Evolutionary conservation across 2,329 filamentous ascomycete species (phyloP), one percentile per base, ranked within the genome.

Genomic region (Monosporascus sp.): DNA sequence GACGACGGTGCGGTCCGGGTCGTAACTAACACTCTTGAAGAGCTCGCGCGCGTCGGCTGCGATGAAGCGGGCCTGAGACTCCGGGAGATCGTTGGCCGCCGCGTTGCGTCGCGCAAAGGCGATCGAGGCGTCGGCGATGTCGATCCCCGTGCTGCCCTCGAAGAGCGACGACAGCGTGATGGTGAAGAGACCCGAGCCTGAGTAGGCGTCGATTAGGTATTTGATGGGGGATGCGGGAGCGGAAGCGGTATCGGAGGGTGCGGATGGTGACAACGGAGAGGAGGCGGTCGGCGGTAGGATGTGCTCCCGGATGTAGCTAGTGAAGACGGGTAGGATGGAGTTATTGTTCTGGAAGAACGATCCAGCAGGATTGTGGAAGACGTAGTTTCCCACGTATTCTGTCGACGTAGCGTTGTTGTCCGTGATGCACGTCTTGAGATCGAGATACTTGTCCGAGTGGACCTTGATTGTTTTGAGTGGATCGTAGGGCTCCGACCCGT

Each of bases 291-390:
- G 72, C 0, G 84, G 85, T 2, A 92, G 77, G 64, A 93, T 88
- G 70, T 88, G 82, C 38, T 88, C 79, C 57, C 90, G 88, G 68
- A 97, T 89, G 75, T 95, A 96, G 60, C 84, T 80, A 15, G 91
- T 96, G 72, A 97, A 96, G 17, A 77, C 74, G 31, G 89, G 84
- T 24, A 99, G 85, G 72, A 99, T 97, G 52, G 91, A 95, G 77
- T 97, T 97, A 81, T 99, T 99, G 79, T 99, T 99, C 68, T 99
- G 94, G 82, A 99, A 99, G 76, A 99, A 99, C 50, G 90, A 85
- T 55, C 92, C 92, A 11, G 94, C 94, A 3, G 89, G 90, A 74
- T 96, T 97, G 68, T 86, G 86, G 74, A 99, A 96, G 65, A 85
- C 77, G 75, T 88, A 94, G 69, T 84, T 75, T 65, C 87, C 90